Evolutionary conservation across 2,329 filamentous ascomycete species (phyloP).

Genomic region (Cladosporium sp.): DNA sequence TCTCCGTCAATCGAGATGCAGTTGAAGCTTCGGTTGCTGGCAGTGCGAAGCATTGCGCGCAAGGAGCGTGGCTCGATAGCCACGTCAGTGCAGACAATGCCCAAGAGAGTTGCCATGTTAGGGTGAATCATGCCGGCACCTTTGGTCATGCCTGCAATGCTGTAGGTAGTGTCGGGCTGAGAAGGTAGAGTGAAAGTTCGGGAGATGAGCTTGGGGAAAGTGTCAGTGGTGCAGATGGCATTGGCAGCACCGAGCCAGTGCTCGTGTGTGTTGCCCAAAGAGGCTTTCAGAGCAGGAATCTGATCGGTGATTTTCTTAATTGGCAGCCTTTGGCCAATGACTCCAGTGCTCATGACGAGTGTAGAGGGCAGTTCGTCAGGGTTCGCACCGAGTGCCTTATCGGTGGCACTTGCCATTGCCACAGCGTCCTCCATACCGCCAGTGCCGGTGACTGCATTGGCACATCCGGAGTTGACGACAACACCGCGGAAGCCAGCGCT

Average conservation of each 20-base stretch:
- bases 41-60: slow-evolving; percentile 68
- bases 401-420: slow-evolving; percentile 78
- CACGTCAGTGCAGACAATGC: slow-evolving; percentile 88
- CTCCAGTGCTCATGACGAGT: slow-evolving; percentile 98
- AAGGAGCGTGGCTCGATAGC: slow-evolving; percentile 71
- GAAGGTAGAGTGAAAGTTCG: slow-evolving; percentile 82
- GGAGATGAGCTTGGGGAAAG: slow-evolving; percentile 93
- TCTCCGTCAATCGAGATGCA: slow-evolving; percentile 96
- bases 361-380: slow-evolving; percentile 59
- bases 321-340: slow-evolving; percentile 91
- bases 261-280: slow-evolving; percentile 73
- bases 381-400: slow-evolving; percentile 46
- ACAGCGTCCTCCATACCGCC: slow-evolving; percentile 86
- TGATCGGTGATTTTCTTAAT: slow-evolving; percentile 85
- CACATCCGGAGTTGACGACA: slow-evolving; percentile 92
- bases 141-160: slow-evolving; percentile 93
- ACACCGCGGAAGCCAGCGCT: slow-evolving; percentile 76
- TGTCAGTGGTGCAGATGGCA: slow-evolving; percentile 97
- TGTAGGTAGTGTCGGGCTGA: slow-evolving; percentile 72
- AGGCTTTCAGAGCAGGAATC: slow-evolving; percentile 73
- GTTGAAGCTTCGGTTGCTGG: slow-evolving; percentile 88
- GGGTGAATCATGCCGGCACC: slow-evolving; percentile 99
- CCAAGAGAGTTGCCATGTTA: slow-evolving; percentile 96
- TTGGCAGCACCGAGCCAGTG: slow-evolving; percentile 85
- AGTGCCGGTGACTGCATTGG: slow-evolving; percentile 93